Base-by-base conservation (phyloP, 345 rosid species). In the Citrus maxima region DNA sequence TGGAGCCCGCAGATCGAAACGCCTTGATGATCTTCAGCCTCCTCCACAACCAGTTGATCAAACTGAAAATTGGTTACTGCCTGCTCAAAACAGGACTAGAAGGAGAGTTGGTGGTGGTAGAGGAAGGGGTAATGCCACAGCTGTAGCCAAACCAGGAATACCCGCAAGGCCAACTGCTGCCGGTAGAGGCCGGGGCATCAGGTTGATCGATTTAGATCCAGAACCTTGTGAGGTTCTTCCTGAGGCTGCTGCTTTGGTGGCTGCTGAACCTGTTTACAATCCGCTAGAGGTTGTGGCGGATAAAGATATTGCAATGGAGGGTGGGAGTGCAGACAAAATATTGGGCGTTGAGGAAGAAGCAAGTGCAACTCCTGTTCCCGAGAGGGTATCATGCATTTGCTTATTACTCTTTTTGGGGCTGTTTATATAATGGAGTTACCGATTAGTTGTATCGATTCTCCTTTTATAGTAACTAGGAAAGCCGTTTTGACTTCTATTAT, bases 1-100 rank as follows among this genome's bases (percentile, higher is more conserved):
- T 62, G 98, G 98, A 92, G 91, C 97, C 79, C 89, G 98, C 84
- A 90, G 98, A 89, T 95, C 91, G 70, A 95, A 90, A 83, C 96
- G 98, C 70, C 93, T 93, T 80, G 97, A 89, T 79, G 90, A 95
- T 82, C 80, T 88, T 77, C 97, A 95, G 88, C 91, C 92, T 76
- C 85, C 85, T 67, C 94, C 91, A 40, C 98, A 89, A 79, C 91
- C 88, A 19, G 70, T 85, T 51, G 91, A 89, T 74, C 93, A 86
- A 87, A 88, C 86, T n/a, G 93, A 93, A 72, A 91, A 92, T 81
- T 90, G 83, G 81, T 85, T 73, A 74, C 75, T 80, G 83, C 98
- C 98, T 80, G 85, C 90, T 74, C 98, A 86, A 82, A 88, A 89
- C 85, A 86, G 86, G 82, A 87, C 98, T 76, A 89, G 95, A 86